Conservation (phyloP, 805 yeast species). For the Cyberlindnera xylosilytica region DNA sequence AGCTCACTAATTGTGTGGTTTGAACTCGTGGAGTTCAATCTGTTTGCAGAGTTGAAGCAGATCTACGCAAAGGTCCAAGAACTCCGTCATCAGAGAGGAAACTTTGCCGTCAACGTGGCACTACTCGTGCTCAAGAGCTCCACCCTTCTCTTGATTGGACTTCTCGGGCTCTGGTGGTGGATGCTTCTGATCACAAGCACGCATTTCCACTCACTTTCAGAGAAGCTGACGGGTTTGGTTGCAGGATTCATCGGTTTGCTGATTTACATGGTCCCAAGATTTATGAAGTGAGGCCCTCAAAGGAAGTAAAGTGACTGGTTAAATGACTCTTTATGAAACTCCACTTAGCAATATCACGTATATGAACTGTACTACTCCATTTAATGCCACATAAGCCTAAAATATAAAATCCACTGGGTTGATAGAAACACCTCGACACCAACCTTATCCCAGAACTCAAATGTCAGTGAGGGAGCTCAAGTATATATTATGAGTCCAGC, state of each 20-base stretch:
- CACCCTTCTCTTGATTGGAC: conserved; percentile 27
- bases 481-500: too few relatives aligned
- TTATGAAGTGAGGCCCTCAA: too few relatives aligned
- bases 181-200: conserved; percentile 82
- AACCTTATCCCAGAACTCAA: too few relatives aligned
- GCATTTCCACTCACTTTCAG: conserved; percentile 78
- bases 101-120: neutral
- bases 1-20: conserved; percentile 62
- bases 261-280: conserved; percentile 37
- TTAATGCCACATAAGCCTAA: too few relatives aligned
- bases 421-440: too few relatives aligned
- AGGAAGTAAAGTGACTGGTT: too few relatives aligned
- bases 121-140: conserved; percentile 15
- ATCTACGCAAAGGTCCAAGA: conserved; percentile 5
- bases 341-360: too few relatives aligned
- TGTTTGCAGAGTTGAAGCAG: conserved; percentile 32
- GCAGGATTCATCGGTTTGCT: conserved; percentile 53
- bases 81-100: conserved; percentile 1
- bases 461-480: too few relatives aligned
- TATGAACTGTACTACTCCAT: too few relatives aligned
- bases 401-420: too few relatives aligned
- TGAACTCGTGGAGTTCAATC: conserved; percentile 48
- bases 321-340: too few relatives aligned
- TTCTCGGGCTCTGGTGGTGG: conserved; percentile 69
- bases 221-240: conserved; percentile 67